Evolutionary conservation across 495 filamentous ascomycete species (phyloP).

Genomic region (Aspergillus sclerotiicarbonarius): DNA sequence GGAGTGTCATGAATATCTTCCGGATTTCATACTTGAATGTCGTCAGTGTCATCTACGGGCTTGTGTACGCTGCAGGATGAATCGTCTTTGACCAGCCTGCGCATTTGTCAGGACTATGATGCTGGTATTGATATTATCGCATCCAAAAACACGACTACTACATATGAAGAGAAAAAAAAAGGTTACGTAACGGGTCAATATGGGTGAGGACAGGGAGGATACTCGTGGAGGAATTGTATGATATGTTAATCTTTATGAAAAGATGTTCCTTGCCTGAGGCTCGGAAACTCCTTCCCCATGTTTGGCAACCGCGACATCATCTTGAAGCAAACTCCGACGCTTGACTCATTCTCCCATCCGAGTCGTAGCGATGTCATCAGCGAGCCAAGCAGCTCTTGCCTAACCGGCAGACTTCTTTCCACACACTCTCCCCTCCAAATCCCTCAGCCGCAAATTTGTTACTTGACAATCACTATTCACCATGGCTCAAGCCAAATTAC

Average conservation of each 20-base stretch:
- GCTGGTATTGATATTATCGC: too few species aligned
- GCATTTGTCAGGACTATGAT: neutral
- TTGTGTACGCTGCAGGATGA: constrained; percentile 10
- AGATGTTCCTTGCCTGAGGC: too few species aligned
- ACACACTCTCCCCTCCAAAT: too few species aligned
- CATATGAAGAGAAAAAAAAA: too few species aligned
- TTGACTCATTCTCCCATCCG: neutral
- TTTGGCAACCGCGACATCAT: neutral
- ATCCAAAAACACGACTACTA: too few species aligned
- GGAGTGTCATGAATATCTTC: constrained; percentile 3
- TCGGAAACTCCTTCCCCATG: neutral
- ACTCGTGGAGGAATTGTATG: too few species aligned
- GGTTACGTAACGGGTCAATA: too few species aligned
- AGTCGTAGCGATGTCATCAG: neutral
- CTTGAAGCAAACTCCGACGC: neutral
- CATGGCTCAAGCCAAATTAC: neutral
- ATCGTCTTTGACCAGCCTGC: neutral
- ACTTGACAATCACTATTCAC: too few species aligned
- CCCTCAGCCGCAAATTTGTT: too few species aligned
- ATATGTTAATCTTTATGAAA: too few species aligned
- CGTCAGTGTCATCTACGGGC: constrained; percentile 4
- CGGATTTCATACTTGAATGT: constrained; percentile 9
- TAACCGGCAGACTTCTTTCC: too few species aligned
- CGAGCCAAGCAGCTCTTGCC: neutral
- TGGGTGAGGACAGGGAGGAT: too few species aligned